A percentile compares a stretch with the other conserved stretches of the same genome.
phyloP scores from a whole-genome alignment of 2,329 filamentous ascomycete species.

The Phaeosphaeriaceae sp. region DNA sequence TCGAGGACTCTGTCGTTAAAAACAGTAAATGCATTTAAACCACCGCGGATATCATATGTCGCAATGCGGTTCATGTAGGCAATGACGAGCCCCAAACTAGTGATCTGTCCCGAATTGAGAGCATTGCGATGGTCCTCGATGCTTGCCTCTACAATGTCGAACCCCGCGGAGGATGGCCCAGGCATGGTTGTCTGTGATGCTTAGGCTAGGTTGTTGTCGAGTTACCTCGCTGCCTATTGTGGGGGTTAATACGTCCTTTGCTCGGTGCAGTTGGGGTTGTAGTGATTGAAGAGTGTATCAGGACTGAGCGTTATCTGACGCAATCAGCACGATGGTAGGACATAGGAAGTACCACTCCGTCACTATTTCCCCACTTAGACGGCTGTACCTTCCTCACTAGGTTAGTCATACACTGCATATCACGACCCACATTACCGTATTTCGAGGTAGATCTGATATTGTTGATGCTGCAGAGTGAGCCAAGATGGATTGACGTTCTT shows the following conservation, averaged over 20 bases:
- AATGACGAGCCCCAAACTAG: conserved; percentile 55
- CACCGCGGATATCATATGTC: conserved; percentile 53
- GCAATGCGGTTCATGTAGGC: conserved; percentile 58
- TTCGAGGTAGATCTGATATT: background rate
- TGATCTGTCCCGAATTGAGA: conserved; percentile 49
- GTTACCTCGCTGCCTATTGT: too few species aligned
- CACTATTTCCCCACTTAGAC: conserved; percentile 18
- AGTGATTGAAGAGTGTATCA: too few species aligned
- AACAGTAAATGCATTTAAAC: conserved; percentile 58
- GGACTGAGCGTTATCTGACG: too few species aligned
- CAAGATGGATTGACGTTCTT: too few species aligned
- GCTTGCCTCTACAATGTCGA: conserved; percentile 56
- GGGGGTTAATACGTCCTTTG: too few species aligned
- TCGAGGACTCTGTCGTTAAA: conserved; percentile 56
- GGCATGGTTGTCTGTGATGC: background rate
- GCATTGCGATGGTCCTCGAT: conserved; percentile 55
- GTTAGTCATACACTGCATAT: background rate
- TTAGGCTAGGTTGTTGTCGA: background rate
- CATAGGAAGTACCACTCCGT: background rate
- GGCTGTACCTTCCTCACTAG: conserved; percentile 21
- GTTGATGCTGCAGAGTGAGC: too few species aligned
- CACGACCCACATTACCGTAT: background rate
- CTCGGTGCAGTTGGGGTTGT: too few species aligned
- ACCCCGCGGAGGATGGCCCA: background rate
- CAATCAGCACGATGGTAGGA: too few species aligned